Base-by-base conservation (phyloP, 345 rosid genomes). In the Turritis glabra region DNA sequence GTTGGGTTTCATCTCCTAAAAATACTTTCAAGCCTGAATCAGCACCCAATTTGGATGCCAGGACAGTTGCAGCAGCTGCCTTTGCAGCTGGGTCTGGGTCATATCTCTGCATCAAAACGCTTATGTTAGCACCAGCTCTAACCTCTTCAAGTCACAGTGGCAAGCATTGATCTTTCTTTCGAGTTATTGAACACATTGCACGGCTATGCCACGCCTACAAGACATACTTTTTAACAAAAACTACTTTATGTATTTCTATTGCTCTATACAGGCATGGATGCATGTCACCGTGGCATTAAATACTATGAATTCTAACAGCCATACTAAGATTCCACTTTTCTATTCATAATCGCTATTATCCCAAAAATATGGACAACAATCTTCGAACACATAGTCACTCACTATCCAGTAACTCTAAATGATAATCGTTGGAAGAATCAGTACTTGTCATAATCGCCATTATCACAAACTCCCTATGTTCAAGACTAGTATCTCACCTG, bases 11-110 rank as follows among this genome's bases (percentile, higher is more conserved):
- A 56, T 94, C 97, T 58, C 84, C 97, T 18, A 91, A 60, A 53
- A 64, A 80, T 69, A 91, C 84, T 80, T 86, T 91, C 85, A 94
- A 84, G 67, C 97, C 98, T 19, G 97, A 90, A 74, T 94, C 98
- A 2, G 93, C 86, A 29, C 98, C 98, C 82, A 94, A 80, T 75
- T 91, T 94, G 3, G 98, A 94, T 74, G 98, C 98, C 77, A 94
- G 87, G 67, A 94, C 93, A 75, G 88, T 82, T 58, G 98, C 98
- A 67, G 98, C 98, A 9, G 98, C 97, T 71, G 98, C 98, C 78
- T 95, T 92, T 17, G 97, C 99, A 23, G 98, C 98, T 44, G 98
- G 98, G 75, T 94, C 98, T 12, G 97, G 87, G 79, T 91, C 97
- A 69, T 94, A 94, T 78, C 90, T 88, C 98, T 94, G 89, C 83